These are phyloP conservation scores for Wickerhamiella qilinensis DNA, from an alignment of 805 yeast species.

Conservation along the genomic window DNA sequence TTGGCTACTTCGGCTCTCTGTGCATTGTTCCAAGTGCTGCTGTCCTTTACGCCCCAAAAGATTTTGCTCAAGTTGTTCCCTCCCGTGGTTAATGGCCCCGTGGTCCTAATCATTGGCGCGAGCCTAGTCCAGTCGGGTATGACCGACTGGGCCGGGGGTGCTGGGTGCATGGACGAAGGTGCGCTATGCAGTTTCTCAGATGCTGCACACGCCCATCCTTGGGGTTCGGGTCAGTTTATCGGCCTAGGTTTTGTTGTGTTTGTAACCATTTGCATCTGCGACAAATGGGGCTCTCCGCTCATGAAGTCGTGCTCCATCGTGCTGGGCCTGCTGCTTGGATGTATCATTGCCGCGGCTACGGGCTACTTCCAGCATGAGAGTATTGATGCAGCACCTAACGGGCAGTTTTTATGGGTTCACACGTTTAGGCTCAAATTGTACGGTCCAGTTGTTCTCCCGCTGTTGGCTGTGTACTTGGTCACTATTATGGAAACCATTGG, in stretches of 20 bases:
- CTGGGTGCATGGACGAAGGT: constrained; percentile 30
- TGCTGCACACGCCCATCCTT: constrained; percentile 39
- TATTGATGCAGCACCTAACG: constrained; percentile 59
- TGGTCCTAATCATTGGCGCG: constrained; percentile 65
- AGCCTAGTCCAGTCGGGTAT: constrained; percentile 53
- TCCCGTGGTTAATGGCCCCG: constrained; percentile 82
- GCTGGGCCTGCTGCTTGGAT: constrained; percentile 65
- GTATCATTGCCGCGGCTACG: constrained; percentile 80
- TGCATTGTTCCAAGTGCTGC: constrained; percentile 49
- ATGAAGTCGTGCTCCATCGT: constrained; percentile 88
- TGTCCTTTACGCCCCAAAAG: constrained; percentile 63
- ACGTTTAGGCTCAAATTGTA: constrained; percentile 63
- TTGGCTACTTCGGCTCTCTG: constrained; percentile 55
- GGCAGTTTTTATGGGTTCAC: constrained; percentile 73
- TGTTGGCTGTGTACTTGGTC: constrained; percentile 62
- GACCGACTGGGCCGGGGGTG: constrained; percentile 73
- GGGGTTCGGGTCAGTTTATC: constrained; percentile 74
- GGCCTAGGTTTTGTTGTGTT: constrained; percentile 77
- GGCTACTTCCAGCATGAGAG: constrained; percentile 48
- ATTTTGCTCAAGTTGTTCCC: constrained; percentile 59
- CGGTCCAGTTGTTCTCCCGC: constrained; percentile 71
- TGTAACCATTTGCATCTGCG: constrained; percentile 52
- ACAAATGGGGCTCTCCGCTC: constrained; percentile 79
- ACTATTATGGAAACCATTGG: constrained; percentile 87
- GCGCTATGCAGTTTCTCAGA: constrained; percentile 30